Conservation (phyloP, 2,329 filamentous ascomycete genomes). For the Hortaea werneckii region DNA sequence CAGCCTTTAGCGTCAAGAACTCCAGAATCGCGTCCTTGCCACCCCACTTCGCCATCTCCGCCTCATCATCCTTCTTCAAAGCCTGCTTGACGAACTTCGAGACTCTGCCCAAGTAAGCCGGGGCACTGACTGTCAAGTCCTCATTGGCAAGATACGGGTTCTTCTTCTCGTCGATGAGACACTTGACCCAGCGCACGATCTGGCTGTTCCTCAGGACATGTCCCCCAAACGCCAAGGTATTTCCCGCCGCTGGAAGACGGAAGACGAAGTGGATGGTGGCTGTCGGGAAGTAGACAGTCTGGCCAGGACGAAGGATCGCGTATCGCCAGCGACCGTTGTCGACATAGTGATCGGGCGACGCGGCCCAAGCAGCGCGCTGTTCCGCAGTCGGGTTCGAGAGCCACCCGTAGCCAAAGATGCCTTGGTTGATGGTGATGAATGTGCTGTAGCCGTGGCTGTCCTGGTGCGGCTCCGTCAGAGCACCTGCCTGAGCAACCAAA, state of each 20-base stretch:
- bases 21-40: conserved; percentile 15
- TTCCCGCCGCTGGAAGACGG: conserved; percentile 18
- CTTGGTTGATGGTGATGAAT: conserved; percentile 24
- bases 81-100: conserved; percentile 21
- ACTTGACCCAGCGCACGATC: conserved; percentile 34
- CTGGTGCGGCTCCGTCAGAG: conserved; percentile 24
- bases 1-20: conserved; percentile 19
- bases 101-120: conserved; percentile 20
- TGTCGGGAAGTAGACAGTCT: conserved; percentile 24
- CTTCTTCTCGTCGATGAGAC: conserved; percentile 33
- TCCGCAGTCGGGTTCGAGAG: conserved; percentile 16
- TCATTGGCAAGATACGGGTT: conserved; percentile 36
- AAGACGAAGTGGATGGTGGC: conserved; percentile 27
- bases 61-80: conserved; percentile 9
- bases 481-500: conserved; percentile 23
- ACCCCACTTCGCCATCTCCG: conserved; percentile 15
- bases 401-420: conserved; percentile 23
- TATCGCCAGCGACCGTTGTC: conserved; percentile 20
- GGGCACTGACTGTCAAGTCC: conserved; percentile 31
- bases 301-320: conserved; percentile 19
- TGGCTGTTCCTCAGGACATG: conserved; percentile 25
- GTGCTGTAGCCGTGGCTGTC: conserved; percentile 26
- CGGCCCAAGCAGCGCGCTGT: conserved; percentile 18
- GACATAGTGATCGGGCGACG: conserved; percentile 9
- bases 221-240: conserved; percentile 25